A percentile compares a stretch with the other conserved stretches of the same genome.
These are phyloP conservation scores for Sextonia rubra DNA, from an alignment of 164 flowering plant genomes.

Conservation along the genomic window DNA sequence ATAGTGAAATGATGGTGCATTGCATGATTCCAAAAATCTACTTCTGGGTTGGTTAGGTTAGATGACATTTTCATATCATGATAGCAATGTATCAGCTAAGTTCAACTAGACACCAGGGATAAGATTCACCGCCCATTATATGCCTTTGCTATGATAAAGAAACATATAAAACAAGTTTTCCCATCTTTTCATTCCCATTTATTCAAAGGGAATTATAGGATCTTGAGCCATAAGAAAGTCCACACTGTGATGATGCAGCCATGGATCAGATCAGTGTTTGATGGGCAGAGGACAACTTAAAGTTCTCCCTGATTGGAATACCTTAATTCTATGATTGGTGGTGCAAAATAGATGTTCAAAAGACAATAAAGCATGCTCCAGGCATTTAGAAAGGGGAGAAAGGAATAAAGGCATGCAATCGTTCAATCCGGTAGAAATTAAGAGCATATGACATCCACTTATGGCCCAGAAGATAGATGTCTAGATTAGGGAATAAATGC, in stretches of 20 bases:
- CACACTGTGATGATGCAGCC: not conserved
- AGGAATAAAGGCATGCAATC: not conserved
- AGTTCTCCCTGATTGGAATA: not conserved
- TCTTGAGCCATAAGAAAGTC: not conserved
- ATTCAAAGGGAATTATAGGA: not conserved
- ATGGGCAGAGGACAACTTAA: not conserved
- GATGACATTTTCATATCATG: conserved; percentile 3
- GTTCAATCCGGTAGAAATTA: not conserved
- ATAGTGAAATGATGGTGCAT: conserved; percentile 6
- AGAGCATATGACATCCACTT: not conserved
- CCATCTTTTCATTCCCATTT: not conserved
- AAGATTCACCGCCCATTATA: conserved; percentile 11
- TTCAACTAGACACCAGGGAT: not conserved
- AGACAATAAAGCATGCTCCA: not conserved
- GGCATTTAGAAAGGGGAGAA: not conserved
- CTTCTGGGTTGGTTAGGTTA: conserved; percentile 2
- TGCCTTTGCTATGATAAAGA: not conserved
- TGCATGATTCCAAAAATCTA: conserved; percentile 8
- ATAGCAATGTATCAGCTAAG: not conserved
- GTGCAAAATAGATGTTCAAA: not conserved
- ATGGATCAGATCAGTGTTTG: not conserved
- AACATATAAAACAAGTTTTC: not conserved
- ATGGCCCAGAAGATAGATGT: not conserved
- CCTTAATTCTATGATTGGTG: not conserved
- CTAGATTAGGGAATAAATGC: not conserved